phyloP scores from a whole-genome alignment of 108 stramenopile species.

The Cylindrotheca fusiformis region DNA sequence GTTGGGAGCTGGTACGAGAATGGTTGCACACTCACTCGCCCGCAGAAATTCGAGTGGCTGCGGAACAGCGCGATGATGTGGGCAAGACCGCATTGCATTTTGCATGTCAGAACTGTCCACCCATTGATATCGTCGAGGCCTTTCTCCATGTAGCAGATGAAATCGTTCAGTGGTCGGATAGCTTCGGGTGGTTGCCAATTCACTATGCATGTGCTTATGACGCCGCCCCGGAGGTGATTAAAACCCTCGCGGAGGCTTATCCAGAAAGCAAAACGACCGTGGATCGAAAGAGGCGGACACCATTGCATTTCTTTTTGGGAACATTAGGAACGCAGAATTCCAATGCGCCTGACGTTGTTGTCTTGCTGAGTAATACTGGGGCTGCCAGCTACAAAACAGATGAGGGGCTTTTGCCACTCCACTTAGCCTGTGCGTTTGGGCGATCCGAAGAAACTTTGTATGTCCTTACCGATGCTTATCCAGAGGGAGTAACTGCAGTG shows the following conservation, averaged over 20 bases:
- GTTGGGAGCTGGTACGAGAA: conserved; percentile 57
- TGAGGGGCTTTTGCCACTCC: conserved; percentile 75
- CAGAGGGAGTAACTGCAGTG: conserved; percentile 43
- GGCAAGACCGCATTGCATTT: conserved; percentile 68
- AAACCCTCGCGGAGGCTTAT: conserved; percentile 53
- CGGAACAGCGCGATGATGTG: conserved; percentile 56
- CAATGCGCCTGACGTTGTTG: conserved; percentile 41
- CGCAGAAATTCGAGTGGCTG: conserved; percentile 49
- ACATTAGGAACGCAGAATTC: conserved; percentile 39
- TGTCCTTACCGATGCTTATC: conserved; percentile 54
- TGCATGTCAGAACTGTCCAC: conserved; percentile 56
- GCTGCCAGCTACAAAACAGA: conserved; percentile 62
- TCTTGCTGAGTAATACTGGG: conserved; percentile 51
- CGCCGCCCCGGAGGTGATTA: conserved; percentile 49
- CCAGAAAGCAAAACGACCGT: conserved; percentile 56
- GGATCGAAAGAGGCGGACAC: conserved; percentile 63
- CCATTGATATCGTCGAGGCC: conserved; percentile 51
- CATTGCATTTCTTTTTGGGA: conserved; percentile 69
- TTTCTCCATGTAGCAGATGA: conserved; percentile 55
- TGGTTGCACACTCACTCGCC: conserved; percentile 53
- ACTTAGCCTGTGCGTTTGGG: conserved; percentile 82
- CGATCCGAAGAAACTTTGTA: conserved; percentile 61
- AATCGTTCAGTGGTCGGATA: conserved; percentile 61
- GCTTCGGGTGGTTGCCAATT: conserved; percentile 73
- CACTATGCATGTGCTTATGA: conserved; percentile 77